phyloP scores from a whole-genome alignment of 2,329 filamentous ascomycete species.

The Rhynchosporium graminicola region DNA sequence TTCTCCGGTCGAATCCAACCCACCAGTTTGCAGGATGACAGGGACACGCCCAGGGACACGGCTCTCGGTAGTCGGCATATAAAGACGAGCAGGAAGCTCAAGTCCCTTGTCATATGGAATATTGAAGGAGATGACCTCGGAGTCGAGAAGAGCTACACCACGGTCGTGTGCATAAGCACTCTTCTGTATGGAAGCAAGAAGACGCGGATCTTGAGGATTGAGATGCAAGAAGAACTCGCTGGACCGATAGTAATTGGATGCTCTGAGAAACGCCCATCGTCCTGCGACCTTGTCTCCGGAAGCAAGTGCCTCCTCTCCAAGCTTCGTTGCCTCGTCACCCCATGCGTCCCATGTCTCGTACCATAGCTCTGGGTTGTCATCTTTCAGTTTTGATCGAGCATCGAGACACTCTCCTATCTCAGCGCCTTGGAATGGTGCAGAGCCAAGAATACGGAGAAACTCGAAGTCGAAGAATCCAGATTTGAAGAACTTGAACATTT shows the following conservation, averaged over 20 bases:
- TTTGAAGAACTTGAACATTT: slow-evolving; percentile 26
- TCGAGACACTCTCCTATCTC: slow-evolving; percentile 47
- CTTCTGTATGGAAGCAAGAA: slow-evolving; percentile 36
- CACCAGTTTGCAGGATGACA: slow-evolving; percentile 33
- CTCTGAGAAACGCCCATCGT: slow-evolving; percentile 43
- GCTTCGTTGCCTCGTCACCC: slow-evolving; percentile 39
- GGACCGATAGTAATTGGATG: slow-evolving; percentile 43
- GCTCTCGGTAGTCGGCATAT: slow-evolving; percentile 32
- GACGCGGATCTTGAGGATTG: slow-evolving; percentile 35
- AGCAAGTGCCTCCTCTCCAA: slow-evolving; percentile 41
- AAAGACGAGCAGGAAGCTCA: slow-evolving; percentile 42
- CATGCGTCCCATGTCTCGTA: slow-evolving; percentile 41
- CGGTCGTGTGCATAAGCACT: slow-evolving; percentile 36
- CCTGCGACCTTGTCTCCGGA: slow-evolving; percentile 41
- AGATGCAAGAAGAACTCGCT: slow-evolving; percentile 40
- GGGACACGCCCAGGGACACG: slow-evolving; percentile 28
- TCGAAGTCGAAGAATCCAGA: slow-evolving; percentile 48
- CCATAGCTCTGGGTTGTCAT: slow-evolving; percentile 46
- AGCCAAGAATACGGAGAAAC: slow-evolving; percentile 44
- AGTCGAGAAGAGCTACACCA: slow-evolving; percentile 39
- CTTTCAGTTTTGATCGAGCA: slow-evolving; percentile 43
- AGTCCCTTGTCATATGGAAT: slow-evolving; percentile 44
- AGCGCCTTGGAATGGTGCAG: slow-evolving; percentile 41
- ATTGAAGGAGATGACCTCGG: slow-evolving; percentile 36
- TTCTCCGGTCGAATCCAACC: slow-evolving; percentile 40